These are phyloP conservation scores for Malania oleifera DNA, from an alignment of 164 flowering plant genomes.

Conservation along the genomic window DNA sequence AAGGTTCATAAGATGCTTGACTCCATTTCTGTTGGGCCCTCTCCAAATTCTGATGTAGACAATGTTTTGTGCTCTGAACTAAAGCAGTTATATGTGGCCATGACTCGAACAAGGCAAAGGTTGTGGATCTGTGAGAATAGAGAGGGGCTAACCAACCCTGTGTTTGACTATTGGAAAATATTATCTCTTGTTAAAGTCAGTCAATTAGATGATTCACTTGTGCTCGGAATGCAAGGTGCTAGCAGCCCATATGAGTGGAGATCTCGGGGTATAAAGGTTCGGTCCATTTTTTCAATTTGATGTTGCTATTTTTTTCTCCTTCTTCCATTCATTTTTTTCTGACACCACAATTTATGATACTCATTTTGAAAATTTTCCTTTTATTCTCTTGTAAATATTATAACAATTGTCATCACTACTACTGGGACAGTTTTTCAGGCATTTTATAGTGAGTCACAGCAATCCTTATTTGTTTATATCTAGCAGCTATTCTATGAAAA, in stretches of 20 bases:
- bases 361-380: not conserved
- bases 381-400: too few species aligned
- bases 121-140: conserved; percentile 72
- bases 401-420: too few species aligned
- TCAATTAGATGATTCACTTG: conserved; percentile 51
- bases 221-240: conserved; percentile 56
- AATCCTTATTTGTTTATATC: not conserved
- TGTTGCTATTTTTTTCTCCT: not conserved
- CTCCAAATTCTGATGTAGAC: conserved; percentile 46
- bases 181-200: conserved; percentile 44
- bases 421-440: too few species aligned
- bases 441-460: too few species aligned
- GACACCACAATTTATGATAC: not conserved
- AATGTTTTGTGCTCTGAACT: conserved; percentile 68
- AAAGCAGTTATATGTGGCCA: conserved; percentile 80
- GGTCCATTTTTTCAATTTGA: too few species aligned
- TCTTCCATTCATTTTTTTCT: not conserved
- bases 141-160: conserved; percentile 47
- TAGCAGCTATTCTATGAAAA: conserved; percentile 52
- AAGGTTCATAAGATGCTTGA: conserved; percentile 41
- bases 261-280: conserved; percentile 60
- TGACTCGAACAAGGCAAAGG: conserved; percentile 81
- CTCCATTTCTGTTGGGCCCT: conserved; percentile 14
- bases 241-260: conserved; percentile 75
- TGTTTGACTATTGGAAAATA: conserved; percentile 77